These are phyloP conservation scores for Botrytis squamosa DNA, from an alignment of 2,329 filamentous ascomycete species.

Conservation along the genomic window DNA sequence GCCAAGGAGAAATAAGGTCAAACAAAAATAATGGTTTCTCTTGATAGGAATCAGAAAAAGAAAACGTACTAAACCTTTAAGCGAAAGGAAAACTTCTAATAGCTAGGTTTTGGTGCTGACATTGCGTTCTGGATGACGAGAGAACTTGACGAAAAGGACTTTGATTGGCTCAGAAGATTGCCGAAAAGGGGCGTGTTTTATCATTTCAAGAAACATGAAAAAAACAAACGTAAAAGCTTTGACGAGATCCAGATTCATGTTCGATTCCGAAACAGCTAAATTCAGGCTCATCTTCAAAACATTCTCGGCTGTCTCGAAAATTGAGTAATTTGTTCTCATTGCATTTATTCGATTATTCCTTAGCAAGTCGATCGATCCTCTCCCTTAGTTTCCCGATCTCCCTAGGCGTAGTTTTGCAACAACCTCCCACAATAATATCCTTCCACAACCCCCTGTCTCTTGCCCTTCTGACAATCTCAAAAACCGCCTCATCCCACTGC, in stretches of 20 bases:
- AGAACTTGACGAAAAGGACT: neutral
- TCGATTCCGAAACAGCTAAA: neutral
- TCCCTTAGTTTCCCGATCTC: constrained; percentile 35
- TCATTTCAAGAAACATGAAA: neutral
- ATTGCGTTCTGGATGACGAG: neutral
- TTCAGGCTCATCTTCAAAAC: neutral
- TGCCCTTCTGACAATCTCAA: constrained; percentile 39
- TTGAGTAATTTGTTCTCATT: neutral
- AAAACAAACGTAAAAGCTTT: neutral
- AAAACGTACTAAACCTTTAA: neutral
- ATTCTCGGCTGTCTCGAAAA: neutral
- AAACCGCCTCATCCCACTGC: constrained; percentile 43
- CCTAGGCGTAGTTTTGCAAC: constrained; percentile 45
- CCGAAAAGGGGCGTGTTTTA: neutral
- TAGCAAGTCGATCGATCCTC: constrained; percentile 30
- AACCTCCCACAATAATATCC: constrained; percentile 46
- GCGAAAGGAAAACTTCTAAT: neutral
- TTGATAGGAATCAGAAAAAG: neutral
- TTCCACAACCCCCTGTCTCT: constrained; percentile 33
- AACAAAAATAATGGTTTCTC: neutral
- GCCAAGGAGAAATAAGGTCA: neutral
- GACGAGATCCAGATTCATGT: neutral
- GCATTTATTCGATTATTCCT: neutral
- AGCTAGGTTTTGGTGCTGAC: neutral
- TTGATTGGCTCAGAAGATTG: neutral